Conservation (phyloP, 176 grass and related monocot genomes). For the Olyra latifolia region DNA sequence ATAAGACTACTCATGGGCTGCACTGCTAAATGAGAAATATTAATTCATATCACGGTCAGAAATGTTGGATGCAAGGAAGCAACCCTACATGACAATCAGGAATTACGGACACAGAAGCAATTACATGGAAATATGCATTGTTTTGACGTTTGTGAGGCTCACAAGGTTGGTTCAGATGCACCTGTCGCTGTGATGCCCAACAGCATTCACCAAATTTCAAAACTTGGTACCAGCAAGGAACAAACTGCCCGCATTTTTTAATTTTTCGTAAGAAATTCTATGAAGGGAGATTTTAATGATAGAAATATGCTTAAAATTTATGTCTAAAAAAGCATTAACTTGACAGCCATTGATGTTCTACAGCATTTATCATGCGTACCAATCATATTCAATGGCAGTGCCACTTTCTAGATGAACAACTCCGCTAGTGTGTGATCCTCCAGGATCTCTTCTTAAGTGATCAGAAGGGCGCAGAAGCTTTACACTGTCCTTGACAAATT, state of each 20-base stretch:
- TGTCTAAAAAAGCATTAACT: not conserved
- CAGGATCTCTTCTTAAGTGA: constrained; percentile 57
- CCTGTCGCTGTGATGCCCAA: not conserved
- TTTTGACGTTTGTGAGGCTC: not conserved
- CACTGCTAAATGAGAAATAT: not conserved
- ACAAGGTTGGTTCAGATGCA: not conserved
- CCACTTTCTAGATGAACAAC: constrained; percentile 87
- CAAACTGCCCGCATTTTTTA: not conserved
- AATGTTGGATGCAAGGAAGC: not conserved
- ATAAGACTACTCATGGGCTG: not conserved
- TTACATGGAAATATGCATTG: not conserved
- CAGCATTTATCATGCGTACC: constrained; percentile 51
- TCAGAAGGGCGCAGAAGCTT: constrained; percentile 75
- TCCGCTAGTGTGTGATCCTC: constrained; percentile 63
- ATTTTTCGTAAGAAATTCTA: not conserved
- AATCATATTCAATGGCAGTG: constrained; percentile 96
- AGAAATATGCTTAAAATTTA: not conserved
- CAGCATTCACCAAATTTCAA: not conserved
- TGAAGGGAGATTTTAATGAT: not conserved
- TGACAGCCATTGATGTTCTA: not conserved
- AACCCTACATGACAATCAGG: not conserved
- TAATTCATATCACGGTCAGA: not conserved
- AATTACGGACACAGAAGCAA: not conserved
- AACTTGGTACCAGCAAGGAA: constrained; percentile 3
- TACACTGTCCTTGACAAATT: constrained; percentile 87